Conservation (phyloP, 441 rosid genomes). For the Populus trichocarpa region DNA sequence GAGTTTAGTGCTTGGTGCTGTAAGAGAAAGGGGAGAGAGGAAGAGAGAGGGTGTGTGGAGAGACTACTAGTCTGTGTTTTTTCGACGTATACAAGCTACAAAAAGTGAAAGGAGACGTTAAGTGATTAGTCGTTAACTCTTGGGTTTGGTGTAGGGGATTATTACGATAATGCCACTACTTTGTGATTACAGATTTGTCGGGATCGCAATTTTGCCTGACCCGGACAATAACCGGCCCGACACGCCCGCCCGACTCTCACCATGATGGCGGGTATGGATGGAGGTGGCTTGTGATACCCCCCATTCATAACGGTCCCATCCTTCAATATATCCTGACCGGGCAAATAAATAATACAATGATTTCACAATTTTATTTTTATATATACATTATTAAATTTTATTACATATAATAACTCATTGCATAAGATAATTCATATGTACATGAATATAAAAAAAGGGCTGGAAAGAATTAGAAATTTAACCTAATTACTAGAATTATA, state of each 20-base stretch:
- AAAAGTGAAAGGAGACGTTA: constrained; percentile 15
- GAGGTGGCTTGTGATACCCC: no score
- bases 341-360: not conserved
- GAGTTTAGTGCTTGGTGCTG: not conserved
- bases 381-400: no score
- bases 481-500: not conserved
- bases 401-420: no score
- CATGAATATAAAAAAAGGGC: not conserved
- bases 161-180: constrained; percentile 40
- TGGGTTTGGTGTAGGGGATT: not conserved
- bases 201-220: not conserved
- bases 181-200: not conserved
- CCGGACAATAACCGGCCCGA: no score
- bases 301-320: not conserved
- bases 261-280: no score
- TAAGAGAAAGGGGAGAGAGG: not conserved
- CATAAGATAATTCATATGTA: no score
- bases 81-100: constrained; percentile 32
- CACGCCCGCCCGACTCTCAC: no score
- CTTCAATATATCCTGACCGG: not conserved
- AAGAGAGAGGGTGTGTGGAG: not conserved
- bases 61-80: not conserved
- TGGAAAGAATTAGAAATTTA: not conserved
- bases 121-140: not conserved
- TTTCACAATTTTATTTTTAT: no score